Evolutionary conservation across 805 yeast species (phyloP), one percentile per base, ranked within the genome.

Genomic region (Limtongia smithiae): DNA sequence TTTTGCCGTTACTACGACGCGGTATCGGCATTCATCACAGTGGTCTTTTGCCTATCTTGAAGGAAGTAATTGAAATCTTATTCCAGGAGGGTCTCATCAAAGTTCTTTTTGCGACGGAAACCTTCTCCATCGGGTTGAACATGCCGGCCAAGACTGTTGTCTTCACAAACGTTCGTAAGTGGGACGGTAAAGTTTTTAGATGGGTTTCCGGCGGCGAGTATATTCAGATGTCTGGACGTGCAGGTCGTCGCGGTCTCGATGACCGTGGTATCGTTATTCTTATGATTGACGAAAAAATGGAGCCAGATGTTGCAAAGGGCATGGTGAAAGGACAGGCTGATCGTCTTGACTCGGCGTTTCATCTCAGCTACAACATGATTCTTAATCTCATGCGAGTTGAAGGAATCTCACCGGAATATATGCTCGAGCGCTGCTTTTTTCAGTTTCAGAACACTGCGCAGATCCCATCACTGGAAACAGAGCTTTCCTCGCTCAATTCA

Each of bases 181-280:
- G 97, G 95, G 99, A 93, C 71, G 98, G 98, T 61, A 81, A 80
- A 55, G 95, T 91, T 17, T 89, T 91, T 75, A 82, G 99, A 70
- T 93, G 98, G 98, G 97, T 93, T 28, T 86, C 96, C 48, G 98
- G 98, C 51, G 99, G 99, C 73, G 99, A 93, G 71, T 93, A 93
- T 70, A 93, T 93, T 65, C 99, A 93, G 72, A 93, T 93, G 99
- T 87, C 96, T 38, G 99, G 99, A 59, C 82, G 99, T 70, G 99
- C 99, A 20, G 99, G 99, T 61, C 90, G 98, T 76, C 86, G 98
- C 77, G 99, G 99, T 65, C 78, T 93, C 61, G 99, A 93, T 76
- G 98, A 93, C 67, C 84, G 98, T 68, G 99, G 99, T 71, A 89
- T 93, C 68, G 99, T 93, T 42, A 93, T 93, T 59, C 86, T 93